Evolutionary conservation across 108 stramenopile genomes (phyloP), one percentile per base, ranked within the genome.

Genomic region (Thalassiosira profunda): DNA sequence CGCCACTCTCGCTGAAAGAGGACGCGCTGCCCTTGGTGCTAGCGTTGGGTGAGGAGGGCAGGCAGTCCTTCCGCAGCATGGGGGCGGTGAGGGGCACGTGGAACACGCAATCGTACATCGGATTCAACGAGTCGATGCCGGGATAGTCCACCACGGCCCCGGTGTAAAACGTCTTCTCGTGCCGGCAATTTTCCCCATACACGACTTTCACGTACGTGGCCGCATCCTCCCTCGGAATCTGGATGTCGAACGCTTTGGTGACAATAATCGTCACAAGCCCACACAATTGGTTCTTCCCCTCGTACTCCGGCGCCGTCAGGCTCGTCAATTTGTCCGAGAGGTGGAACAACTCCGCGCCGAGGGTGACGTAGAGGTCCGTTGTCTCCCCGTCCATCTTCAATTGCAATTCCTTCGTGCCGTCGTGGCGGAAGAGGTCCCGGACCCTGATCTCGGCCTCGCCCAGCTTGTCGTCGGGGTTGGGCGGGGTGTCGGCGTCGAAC

Each of bases 241-340:
- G 85, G 28, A 89, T 52, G 41, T 84, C 41, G 24, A 61, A 80
- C 15, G 89, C 89, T 21, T 65, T 55, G 3, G 67, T 57, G 15
- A 90, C 64, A 37, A 90, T 36, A 21, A 90, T 69, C 3, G 79
- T 81, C 24, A 79, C 14, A 24, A 90, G 35, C 1, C 89, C 89
- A 11, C 72, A 90, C 31, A 58, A 42, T 45, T 70, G 54, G 31
- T 76, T 57, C 45, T 52, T 33, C 3, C 63, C 49, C 14, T 52
- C 49, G 17, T 37, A 49, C 5, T 49, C 43, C 30, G 53, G 34
- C 23, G 55, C 63, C 1, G 66, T 63, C 42, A 69, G 71, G n/a
- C 59, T 53, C 6, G 21, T 42, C 37, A 68, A 31, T 14, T 72
- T 20, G 0, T 55, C 52, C 0, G 67, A 42, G 15, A 80, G 44